Evolutionary conservation across 768 basidiomycete species (phyloP).

Genomic region (Termitomyces sp.): DNA sequence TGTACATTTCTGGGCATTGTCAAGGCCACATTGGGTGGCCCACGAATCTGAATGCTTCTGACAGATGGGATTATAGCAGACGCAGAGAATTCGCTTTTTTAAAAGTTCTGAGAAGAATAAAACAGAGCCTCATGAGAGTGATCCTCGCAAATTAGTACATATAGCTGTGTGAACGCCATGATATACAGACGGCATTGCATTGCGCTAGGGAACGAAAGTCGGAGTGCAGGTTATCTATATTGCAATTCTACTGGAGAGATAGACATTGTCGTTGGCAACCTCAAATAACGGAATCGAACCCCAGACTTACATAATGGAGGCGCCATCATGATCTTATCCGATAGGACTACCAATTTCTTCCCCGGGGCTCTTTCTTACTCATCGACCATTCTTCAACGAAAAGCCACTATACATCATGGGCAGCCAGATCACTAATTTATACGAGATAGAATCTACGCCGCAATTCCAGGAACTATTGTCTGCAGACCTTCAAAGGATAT

Average conservation of each 20-base stretch:
- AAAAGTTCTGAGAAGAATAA: slow-evolving; percentile 12
- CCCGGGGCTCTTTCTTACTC: slow-evolving; percentile 9
- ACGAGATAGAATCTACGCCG: slow-evolving; percentile 50
- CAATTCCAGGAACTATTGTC: slow-evolving; percentile 75
- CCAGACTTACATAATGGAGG: too few relatives aligned
- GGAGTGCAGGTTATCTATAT: slow-evolving; percentile 12
- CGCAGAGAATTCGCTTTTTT: slow-evolving; percentile 13
- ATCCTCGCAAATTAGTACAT: slow-evolving; percentile 15
- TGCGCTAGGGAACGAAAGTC: slow-evolving; percentile 11
- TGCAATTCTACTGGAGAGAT: slow-evolving; percentile 20
- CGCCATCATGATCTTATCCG: slow-evolving; percentile 16
- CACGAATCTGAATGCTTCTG: slow-evolving; percentile 9
- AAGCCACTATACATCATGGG: not conserved
- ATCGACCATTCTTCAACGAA: slow-evolving; percentile 5
- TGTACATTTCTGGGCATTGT: not conserved
- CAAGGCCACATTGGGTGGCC: slow-evolving; percentile 1
- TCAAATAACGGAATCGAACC: too few relatives aligned
- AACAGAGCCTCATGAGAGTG: slow-evolving; percentile 12
- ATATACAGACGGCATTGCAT: slow-evolving; percentile 16
- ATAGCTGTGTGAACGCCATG: slow-evolving; percentile 19
- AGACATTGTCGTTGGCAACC: not conserved
- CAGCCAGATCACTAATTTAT: slow-evolving; percentile 20
- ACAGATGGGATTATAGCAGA: slow-evolving; percentile 15
- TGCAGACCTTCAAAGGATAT: slow-evolving; percentile 71
- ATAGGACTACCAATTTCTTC: slow-evolving; percentile 4